Evolutionary conservation across 768 basidiomycete species (phyloP).

Genomic region (Trametopsis cervina): DNA sequence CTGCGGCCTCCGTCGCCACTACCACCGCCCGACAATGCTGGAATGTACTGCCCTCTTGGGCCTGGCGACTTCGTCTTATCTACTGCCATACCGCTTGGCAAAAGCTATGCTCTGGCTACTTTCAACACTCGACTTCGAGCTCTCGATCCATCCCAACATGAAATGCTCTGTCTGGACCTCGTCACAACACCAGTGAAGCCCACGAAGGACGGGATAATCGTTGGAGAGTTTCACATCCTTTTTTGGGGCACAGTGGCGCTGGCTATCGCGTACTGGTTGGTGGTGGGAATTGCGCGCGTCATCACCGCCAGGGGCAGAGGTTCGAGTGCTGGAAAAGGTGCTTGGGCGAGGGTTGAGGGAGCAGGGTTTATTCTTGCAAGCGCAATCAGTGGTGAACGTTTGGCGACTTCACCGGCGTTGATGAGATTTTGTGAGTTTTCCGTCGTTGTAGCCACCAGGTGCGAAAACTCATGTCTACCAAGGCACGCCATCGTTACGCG

Average conservation of each 20-base stretch:
- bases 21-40: conserved; percentile 30
- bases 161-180: conserved; percentile 79
- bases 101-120: conserved; percentile 71
- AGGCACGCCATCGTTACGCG: conserved; percentile 91
- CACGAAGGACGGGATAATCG: conserved; percentile 43
- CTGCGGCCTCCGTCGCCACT: conserved; percentile 75
- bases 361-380: conserved; percentile 86
- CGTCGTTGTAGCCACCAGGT: conserved; percentile 1
- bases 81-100: conserved; percentile 58
- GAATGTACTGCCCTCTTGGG: conserved; percentile 67
- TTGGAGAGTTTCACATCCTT: conserved; percentile 60
- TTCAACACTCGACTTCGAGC: conserved; percentile 79
- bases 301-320: conserved; percentile 83
- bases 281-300: conserved; percentile 76
- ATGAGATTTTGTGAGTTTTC: conserved; percentile 73
- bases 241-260: conserved; percentile 72
- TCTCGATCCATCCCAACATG: conserved; percentile 78
- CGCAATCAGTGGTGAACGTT: conserved; percentile 86
- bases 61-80: conserved; percentile 81
- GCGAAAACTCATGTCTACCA: conserved; percentile 13
- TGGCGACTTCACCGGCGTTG: conserved; percentile 79
- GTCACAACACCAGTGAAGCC: conserved; percentile 71
- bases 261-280: conserved; percentile 72
- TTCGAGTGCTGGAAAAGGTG: conserved; percentile 44
- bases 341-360: conserved; percentile 73